Percentiles rank a stretch among this genome's conserved stretches.
phyloP scores from a whole-genome alignment of 805 yeast species.

The Pichia cabralensis region DNA sequence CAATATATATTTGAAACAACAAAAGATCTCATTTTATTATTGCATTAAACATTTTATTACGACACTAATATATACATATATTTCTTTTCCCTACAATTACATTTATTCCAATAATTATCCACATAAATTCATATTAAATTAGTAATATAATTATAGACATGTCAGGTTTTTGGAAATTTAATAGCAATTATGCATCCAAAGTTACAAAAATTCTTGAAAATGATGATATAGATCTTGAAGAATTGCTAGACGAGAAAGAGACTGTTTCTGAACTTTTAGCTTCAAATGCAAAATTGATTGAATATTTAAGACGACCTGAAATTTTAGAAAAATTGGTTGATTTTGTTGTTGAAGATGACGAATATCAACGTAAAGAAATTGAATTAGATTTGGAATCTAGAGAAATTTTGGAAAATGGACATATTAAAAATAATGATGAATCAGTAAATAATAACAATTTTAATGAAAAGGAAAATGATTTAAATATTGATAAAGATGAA shows the following conservation, averaged over 20 bases:
- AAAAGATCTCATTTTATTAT: too few relatives aligned
- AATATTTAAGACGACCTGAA: constrained; percentile 70
- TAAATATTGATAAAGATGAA: not conserved
- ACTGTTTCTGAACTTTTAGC: constrained; percentile 62
- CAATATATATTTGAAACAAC: too few relatives aligned
- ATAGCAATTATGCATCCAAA: constrained; percentile 48
- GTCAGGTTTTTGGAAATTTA: constrained; percentile 31
- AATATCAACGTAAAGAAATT: constrained; percentile 25
- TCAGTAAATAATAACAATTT: not conserved
- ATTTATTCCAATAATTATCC: too few relatives aligned
- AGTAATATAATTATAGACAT: constrained; percentile 7
- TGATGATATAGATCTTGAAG: constrained; percentile 39
- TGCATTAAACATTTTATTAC: not conserved
- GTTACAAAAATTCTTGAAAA: constrained; percentile 43
- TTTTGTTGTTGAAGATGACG: constrained; percentile 45
- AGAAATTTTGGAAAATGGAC: constrained; percentile 1
- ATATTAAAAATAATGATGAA: constrained; percentile 1
- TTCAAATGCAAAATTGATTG: constrained; percentile 66
- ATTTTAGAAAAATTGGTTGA: constrained; percentile 60
- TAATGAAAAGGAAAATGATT: not conserved
- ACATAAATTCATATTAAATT: not conserved
- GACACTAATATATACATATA: too few relatives aligned
- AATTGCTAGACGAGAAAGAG: constrained; percentile 66
- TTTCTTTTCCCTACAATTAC: too few relatives aligned
- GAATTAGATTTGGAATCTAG: constrained; percentile 4